Percentiles rank a stretch among this genome's conserved stretches.
These are phyloP conservation scores for Thymus quinquecostatus DNA, from an alignment of 257 asterid genomes.

Conservation along the genomic window DNA sequence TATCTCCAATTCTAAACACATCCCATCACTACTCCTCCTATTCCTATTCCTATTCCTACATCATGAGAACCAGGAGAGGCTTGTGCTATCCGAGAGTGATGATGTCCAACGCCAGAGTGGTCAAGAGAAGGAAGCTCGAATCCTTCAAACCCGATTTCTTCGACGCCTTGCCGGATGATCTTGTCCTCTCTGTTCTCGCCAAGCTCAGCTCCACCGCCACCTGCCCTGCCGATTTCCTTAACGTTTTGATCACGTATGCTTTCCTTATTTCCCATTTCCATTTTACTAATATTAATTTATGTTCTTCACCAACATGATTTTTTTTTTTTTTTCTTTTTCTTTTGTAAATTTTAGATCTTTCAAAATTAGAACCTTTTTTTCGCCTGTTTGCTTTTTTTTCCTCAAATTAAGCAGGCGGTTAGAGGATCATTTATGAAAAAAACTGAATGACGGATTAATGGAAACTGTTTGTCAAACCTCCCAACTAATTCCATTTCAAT, in stretches of 20 bases:
- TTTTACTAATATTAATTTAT: background rate
- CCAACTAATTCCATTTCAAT: too few species aligned
- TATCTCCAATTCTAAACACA: constrained; percentile 17
- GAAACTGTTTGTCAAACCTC: constrained; percentile 11
- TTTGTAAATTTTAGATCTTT: background rate
- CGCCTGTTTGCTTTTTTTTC: background rate
- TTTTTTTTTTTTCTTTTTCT: too few species aligned
- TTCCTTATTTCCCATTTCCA: background rate
- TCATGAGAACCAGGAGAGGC: constrained; percentile 67
- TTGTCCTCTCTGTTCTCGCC: constrained; percentile 64
- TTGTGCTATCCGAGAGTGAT: constrained; percentile 53
- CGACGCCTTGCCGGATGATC: constrained; percentile 81
- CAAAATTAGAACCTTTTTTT: background rate
- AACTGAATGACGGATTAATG: constrained; percentile 5
- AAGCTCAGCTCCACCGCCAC: constrained; percentile 72
- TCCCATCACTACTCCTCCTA: too few species aligned
- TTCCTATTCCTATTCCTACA: too few species aligned
- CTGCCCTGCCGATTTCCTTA: constrained; percentile 71
- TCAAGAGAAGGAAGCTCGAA: constrained; percentile 39
- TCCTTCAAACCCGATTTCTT: constrained; percentile 50
- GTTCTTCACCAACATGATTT: background rate
- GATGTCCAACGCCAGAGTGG: constrained; percentile 26
- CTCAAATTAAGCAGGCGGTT: constrained; percentile 10
- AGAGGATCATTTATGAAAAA: constrained; percentile 6
- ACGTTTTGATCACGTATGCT: constrained; percentile 69